Base-by-base conservation (phyloP, 768 basidiomycete genomes). In the Tylopilus vinaceipallidus region DNA sequence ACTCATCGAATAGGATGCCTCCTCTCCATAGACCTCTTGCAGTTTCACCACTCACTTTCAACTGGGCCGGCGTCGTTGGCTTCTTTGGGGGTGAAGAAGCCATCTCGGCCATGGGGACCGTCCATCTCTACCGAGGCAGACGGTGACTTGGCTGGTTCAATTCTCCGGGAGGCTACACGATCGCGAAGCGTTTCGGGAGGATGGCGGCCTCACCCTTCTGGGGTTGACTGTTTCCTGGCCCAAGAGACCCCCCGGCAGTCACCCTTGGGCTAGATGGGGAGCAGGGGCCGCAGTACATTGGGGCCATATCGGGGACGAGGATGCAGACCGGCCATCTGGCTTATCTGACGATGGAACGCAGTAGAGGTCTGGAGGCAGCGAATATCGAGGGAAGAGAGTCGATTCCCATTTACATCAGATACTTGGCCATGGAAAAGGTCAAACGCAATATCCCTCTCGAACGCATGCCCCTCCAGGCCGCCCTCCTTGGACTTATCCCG, bases 71-170 rank as follows among this genome's bases (percentile, higher is more conserved):
- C 4, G 56, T 70, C 6, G 63, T 65, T 10, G 69, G 67, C 10
- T 63, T 71, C 32, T 69, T 71, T 4, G 70, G 70, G 4, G 67
- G 70, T 9, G 56, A 71, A 19, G 70, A 71, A 45, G 67, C 70
- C 17, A 55, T 71, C 27, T 52, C 64, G 10, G 67, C 70, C 16
- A 70, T 70, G 66, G 54, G 59, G 14, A 61, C 59, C 4, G 61
- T 71, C 19, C 63, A 69, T 33, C 46, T 71, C 3, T 66, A 60
- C 42, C 14, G 44, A 29, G 66, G 66, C 3, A 58, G 66, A 42
- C 61, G 55, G 14, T 71, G 59, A 61, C 52, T 71, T 7, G 70
- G 70, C 1, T 71, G 63, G 64, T 71, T 55, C 38, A 71, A 71
- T 29, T 65, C 69, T 4, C 70, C 70, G 0, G 69, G 70, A 11